phyloP scores from a whole-genome alignment of 2,329 filamentous ascomycete genomes.

The Sporothrix pallida region DNA sequence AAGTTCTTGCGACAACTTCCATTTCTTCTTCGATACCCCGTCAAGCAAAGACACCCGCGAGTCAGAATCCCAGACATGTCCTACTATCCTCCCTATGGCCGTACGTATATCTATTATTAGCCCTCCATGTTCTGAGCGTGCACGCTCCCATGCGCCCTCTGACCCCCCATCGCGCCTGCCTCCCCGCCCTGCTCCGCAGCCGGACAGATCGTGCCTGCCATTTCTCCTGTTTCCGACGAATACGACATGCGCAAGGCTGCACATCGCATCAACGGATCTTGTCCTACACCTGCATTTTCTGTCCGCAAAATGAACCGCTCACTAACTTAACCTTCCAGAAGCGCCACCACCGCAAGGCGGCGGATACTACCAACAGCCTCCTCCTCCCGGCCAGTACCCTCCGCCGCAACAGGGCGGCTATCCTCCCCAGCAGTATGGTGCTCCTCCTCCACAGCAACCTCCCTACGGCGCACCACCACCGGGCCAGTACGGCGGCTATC shows the following conservation, averaged over 20 bases:
- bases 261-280: not conserved
- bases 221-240: not conserved
- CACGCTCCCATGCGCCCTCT: not conserved
- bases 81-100: conserved; percentile 48
- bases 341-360: conserved; percentile 34
- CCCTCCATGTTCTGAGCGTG: not conserved
- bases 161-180: not conserved
- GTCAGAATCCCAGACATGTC: conserved; percentile 43
- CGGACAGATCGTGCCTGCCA: not conserved
- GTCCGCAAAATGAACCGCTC: not conserved
- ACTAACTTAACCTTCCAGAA: conserved; percentile 29
- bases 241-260: not conserved
- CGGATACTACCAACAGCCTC: conserved; percentile 35
- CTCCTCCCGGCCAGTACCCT: conserved; percentile 38
- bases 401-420: conserved; percentile 43
- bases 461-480: conserved; percentile 43
- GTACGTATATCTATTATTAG: conserved; percentile 44
- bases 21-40: conserved; percentile 23
- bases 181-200: not conserved
- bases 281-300: not conserved
- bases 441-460: conserved; percentile 39
- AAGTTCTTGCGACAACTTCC: not conserved
- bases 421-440: conserved; percentile 42
- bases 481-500: conserved; percentile 39
- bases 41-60: not conserved